Evolutionary conservation across 73 alveolate genomes (phyloP).

Genomic region (Paramecium pentaurelia): DNA sequence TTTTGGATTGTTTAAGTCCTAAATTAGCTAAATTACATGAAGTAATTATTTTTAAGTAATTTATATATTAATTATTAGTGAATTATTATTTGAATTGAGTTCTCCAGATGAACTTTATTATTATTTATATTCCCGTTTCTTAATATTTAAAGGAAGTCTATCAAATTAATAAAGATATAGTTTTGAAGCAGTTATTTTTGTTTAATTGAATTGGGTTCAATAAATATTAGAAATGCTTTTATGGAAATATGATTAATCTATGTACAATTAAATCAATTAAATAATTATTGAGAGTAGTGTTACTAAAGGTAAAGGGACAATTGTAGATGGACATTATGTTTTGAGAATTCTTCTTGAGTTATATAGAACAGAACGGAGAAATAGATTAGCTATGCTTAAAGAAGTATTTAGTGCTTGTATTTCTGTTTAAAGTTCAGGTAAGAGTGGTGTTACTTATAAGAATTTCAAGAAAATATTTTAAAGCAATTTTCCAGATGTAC

Average conservation of each 20-base stretch:
- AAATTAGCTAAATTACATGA: conserved; percentile 77
- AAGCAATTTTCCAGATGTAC: conserved; percentile 40
- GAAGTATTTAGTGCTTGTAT: conserved; percentile 49
- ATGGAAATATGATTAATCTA: conserved; percentile 65
- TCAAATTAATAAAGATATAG: conserved; percentile 58
- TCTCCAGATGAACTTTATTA: conserved; percentile 74
- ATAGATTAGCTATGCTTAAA: conserved; percentile 41
- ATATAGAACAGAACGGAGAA: conserved; percentile 40
- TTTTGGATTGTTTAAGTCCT: conserved; percentile 66
- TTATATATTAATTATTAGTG: background rate
- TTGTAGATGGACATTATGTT: conserved; percentile 43
- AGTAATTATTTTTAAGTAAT: conserved; percentile 63
- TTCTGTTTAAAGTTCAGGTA: conserved; percentile 42
- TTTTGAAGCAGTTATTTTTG: conserved; percentile 60
- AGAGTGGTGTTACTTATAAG: conserved; percentile 39
- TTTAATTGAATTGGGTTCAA: conserved; percentile 54
- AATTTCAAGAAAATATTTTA: conserved; percentile 48
- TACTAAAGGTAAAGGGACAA: background rate
- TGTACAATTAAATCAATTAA: conserved; percentile 52
- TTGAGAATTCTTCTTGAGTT: conserved; percentile 51
- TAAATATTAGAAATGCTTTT: conserved; percentile 64
- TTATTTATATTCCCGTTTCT: conserved; percentile 72
- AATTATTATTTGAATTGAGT: conserved; percentile 73
- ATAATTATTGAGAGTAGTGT: background rate
- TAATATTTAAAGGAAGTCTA: conserved; percentile 77